phyloP scores from a whole-genome alignment of 2,329 filamentous ascomycete species.

The Corniculantispora saksenae region DNA sequence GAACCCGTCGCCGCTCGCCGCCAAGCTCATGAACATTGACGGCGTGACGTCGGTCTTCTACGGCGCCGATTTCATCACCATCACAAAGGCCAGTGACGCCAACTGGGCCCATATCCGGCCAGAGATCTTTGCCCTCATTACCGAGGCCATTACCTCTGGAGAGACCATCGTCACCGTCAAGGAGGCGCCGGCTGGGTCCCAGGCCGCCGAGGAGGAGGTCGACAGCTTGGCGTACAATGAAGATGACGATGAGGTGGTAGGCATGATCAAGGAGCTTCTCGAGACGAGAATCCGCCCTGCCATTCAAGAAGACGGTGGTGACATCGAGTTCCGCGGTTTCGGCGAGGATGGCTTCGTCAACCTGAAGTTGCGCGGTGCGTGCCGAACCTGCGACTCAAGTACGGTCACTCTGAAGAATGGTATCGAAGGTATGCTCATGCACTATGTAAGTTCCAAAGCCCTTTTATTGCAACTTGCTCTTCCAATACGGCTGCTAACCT shows the following conservation, averaged over 20 bases:
- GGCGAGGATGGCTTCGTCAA: slow-evolving; percentile 72
- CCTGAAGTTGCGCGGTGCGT: slow-evolving; percentile 87
- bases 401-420: slow-evolving; percentile 97
- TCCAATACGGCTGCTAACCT: slow-evolving; percentile 29
- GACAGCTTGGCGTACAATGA: slow-evolving; percentile 83
- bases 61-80: slow-evolving; percentile 92
- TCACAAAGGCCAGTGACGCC: slow-evolving; percentile 84
- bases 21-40: slow-evolving; percentile 88
- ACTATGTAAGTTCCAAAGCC: slow-evolving; percentile 66
- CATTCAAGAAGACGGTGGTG: slow-evolving; percentile 96
- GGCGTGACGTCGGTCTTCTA: slow-evolving; percentile 96
- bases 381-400: slow-evolving; percentile 93
- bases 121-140: slow-evolving; percentile 93
- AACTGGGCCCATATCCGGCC: slow-evolving; percentile 96
- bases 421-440: slow-evolving; percentile 98
- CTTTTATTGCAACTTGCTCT: background rate
- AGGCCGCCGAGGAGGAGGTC: slow-evolving; percentile 48
- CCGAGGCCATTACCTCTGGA: slow-evolving; percentile 83
- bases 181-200: slow-evolving; percentile 55
- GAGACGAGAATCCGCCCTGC: slow-evolving; percentile 93
- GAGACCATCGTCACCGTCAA: slow-evolving; percentile 75
- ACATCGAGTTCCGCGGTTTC: slow-evolving; percentile 94
- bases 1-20: slow-evolving; percentile 86
- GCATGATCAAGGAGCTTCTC: slow-evolving; percentile 97
- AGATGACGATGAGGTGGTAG: slow-evolving; percentile 89